Conservation (phyloP, 192 early-diverging fungal species). For the Linnemannia exigua region DNA sequence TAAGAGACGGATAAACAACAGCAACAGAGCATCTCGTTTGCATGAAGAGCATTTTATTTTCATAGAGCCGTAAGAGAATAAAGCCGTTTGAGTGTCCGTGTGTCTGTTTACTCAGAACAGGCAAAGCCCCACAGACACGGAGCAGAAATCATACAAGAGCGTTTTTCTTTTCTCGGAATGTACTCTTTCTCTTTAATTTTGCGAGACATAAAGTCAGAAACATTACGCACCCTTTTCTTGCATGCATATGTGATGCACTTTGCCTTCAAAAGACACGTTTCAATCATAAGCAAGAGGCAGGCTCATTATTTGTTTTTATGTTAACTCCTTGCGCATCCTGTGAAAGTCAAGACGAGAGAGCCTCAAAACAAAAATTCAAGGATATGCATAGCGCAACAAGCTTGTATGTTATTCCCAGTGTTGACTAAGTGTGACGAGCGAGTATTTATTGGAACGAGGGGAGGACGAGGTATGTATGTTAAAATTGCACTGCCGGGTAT, state of each 20-base stretch:
- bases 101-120: neutral
- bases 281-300: neutral
- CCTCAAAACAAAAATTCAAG: neutral
- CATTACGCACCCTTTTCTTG: neutral
- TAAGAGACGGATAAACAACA: neutral
- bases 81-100: neutral
- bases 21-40: neutral
- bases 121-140: neutral
- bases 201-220: neutral
- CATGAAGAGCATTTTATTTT: neutral
- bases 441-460: too few relatives aligned
- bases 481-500: too few relatives aligned
- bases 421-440: neutral
- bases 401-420: neutral
- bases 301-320: neutral
- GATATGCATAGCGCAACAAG: neutral
- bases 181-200: neutral
- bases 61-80: neutral
- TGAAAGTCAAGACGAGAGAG: neutral
- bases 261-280: slow-evolving; percentile 6
- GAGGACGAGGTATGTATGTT: too few relatives aligned
- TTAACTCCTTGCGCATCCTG: neutral
- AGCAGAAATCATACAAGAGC: neutral
- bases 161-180: neutral
- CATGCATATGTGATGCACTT: too few relatives aligned